These are phyloP conservation scores for Colletotrichum sp. DNA, from an alignment of 2,329 filamentous ascomycete species.

Conservation along the genomic window DNA sequence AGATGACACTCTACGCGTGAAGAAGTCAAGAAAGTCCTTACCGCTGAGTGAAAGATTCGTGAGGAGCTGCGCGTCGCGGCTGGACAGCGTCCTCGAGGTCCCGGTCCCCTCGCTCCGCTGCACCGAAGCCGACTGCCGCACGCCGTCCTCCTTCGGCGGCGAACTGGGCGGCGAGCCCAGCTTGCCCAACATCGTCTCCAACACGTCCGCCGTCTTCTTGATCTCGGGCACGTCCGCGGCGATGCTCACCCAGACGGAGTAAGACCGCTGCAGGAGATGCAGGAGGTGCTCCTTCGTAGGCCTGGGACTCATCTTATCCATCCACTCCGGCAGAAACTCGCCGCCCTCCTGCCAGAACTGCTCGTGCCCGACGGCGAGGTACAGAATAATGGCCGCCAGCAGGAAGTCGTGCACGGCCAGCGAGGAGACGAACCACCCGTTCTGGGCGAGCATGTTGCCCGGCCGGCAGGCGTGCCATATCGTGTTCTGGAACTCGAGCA, in stretches of 20 bases:
- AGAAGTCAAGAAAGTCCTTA: background rate
- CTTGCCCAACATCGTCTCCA: constrained; percentile 50
- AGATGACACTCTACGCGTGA: background rate
- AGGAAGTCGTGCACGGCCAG: constrained; percentile 66
- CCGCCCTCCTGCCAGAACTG: constrained; percentile 40
- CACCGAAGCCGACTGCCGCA: constrained; percentile 21
- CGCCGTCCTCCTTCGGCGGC: background rate
- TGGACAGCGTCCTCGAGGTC: constrained; percentile 19
- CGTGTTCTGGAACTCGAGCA: constrained; percentile 52
- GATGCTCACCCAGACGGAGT: constrained; percentile 48
- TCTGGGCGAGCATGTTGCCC: constrained; percentile 55
- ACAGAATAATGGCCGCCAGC: constrained; percentile 65
- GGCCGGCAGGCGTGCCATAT: constrained; percentile 56
- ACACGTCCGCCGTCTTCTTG: constrained; percentile 49
- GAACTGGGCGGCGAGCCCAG: constrained; percentile 36
- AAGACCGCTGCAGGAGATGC: constrained; percentile 44
- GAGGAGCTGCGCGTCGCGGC: constrained; percentile 23
- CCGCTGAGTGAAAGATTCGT: constrained; percentile 21
- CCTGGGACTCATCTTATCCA: constrained; percentile 31
- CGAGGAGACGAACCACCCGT: constrained; percentile 62
- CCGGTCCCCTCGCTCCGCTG: background rate
- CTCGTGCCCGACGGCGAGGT: constrained; percentile 52
- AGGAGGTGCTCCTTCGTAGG: constrained; percentile 44
- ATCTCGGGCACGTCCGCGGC: constrained; percentile 41
- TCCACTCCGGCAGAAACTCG: constrained; percentile 33